Evolutionary conservation across 1,284 basidiomycete species (phyloP).

Genomic region (Erythrobasidium hasegawianum): DNA sequence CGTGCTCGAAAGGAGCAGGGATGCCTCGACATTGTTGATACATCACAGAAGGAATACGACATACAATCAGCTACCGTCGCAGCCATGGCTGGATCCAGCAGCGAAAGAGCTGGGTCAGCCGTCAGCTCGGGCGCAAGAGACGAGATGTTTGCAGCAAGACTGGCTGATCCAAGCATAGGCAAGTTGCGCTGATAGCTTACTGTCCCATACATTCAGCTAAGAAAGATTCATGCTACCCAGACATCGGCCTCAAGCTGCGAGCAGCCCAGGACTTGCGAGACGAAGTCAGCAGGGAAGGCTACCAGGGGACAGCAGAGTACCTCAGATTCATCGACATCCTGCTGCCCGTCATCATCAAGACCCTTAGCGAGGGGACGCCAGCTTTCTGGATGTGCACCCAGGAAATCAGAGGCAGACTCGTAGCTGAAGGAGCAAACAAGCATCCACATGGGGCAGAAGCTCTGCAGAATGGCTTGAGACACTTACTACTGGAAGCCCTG

Average conservation of each 20-base stretch:
- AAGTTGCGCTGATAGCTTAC: slow-evolving; percentile 1
- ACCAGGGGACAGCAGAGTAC: slow-evolving; percentile 30
- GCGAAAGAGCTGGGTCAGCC: slow-evolving; percentile 20
- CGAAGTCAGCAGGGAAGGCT: slow-evolving; percentile 27
- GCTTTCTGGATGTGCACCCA: slow-evolving; percentile 18
- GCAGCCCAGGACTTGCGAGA: slow-evolving; percentile 35
- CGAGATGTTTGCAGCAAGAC: slow-evolving; percentile 30
- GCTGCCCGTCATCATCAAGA: slow-evolving; percentile 32
- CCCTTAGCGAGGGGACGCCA: slow-evolving; percentile 21
- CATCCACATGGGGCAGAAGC: slow-evolving; percentile 26
- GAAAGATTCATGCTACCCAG: background rate
- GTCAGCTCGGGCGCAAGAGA: slow-evolving; percentile 22
- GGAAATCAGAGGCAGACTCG: slow-evolving; percentile 16
- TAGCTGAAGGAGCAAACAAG: slow-evolving; percentile 11
- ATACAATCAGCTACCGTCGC: slow-evolving; percentile 5
- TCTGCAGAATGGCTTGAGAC: slow-evolving; percentile 64
- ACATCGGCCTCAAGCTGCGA: slow-evolving; percentile 33
- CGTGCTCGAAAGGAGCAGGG: no score
- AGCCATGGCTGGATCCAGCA: slow-evolving; percentile 4
- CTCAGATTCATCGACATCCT: slow-evolving; percentile 33
- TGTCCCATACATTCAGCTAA: background rate
- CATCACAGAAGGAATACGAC: no score
- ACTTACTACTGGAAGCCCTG: slow-evolving; percentile 78
- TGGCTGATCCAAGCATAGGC: slow-evolving; percentile 32
- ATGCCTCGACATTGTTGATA: no score